phyloP scores from a whole-genome alignment of 192 early-diverging fungal species.

The Mortierella antarctica region DNA sequence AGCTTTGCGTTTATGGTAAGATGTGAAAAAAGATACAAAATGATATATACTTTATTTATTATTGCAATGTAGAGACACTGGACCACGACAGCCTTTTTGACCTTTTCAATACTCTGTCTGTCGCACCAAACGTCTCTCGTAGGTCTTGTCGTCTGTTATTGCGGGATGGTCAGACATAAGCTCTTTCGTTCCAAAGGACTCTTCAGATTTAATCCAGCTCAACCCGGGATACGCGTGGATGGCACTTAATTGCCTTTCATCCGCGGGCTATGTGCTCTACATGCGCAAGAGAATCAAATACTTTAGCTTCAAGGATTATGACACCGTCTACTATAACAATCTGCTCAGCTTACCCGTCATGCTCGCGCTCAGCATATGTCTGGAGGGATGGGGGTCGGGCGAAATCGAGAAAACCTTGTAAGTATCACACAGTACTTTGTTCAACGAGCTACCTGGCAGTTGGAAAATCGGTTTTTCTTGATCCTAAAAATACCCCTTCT shows the following conservation, averaged over 20 bases:
- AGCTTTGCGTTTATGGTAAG: constrained; percentile 86
- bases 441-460: background rate
- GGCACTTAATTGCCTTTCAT: constrained; percentile 89
- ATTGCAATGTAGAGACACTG: background rate
- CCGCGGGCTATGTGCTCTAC: constrained; percentile 87
- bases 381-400: constrained; percentile 75
- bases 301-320: constrained; percentile 96
- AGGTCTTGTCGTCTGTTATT: constrained; percentile 87
- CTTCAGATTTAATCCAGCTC: constrained; percentile 20
- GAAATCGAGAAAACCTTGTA: constrained; percentile 71
- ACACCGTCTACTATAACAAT: constrained; percentile 99
- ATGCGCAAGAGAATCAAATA: constrained; percentile 92
- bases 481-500: background rate
- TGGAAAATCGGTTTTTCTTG: background rate
- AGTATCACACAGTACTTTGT: constrained; percentile 12
- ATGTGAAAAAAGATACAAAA: background rate
- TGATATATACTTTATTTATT: background rate
- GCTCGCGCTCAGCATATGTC: constrained; percentile 70
- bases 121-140: background rate
- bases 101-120: background rate
- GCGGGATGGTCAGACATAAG: constrained; percentile 84
- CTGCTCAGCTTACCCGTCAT: constrained; percentile 86
- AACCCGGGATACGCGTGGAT: constrained; percentile 88
- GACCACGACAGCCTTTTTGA: background rate
- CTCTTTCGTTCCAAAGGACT: constrained; percentile 38